Evolutionary conservation across 2,329 filamentous ascomycete species (phyloP).

Genomic region (Sclerotinia borealis): DNA sequence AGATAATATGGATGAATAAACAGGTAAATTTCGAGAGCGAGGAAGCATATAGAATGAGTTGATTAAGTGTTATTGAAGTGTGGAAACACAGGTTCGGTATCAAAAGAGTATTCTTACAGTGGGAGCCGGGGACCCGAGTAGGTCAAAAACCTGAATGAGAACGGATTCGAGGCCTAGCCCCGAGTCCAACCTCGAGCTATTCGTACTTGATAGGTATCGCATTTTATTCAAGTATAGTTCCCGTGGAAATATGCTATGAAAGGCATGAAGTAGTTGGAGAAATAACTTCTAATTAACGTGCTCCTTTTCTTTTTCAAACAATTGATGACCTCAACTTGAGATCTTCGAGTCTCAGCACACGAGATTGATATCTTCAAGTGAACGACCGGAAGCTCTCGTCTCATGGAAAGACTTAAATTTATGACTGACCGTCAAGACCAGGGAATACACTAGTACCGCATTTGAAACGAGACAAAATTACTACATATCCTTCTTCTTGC

Average conservation of each 20-base stretch:
- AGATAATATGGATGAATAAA: not conserved
- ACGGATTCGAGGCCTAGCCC: too few relatives aligned
- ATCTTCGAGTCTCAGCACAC: not conserved
- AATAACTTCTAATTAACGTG: not conserved
- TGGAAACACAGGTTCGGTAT: too few relatives aligned
- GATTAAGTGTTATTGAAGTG: too few relatives aligned
- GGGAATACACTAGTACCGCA: not conserved
- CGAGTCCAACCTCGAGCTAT: not conserved
- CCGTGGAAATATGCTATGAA: not conserved
- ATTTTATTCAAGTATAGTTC: not conserved
- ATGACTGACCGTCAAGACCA: not conserved
- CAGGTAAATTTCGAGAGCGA: not conserved
- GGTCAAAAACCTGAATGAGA: too few relatives aligned
- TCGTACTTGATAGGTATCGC: not conserved
- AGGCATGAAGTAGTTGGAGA: too few relatives aligned
- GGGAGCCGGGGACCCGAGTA: too few relatives aligned
- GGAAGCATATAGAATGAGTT: not conserved
- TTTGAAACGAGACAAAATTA: not conserved
- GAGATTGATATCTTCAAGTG: not conserved
- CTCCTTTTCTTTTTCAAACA: not conserved
- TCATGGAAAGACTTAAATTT: not conserved
- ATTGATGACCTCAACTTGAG: not conserved
- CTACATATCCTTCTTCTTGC: too few relatives aligned
- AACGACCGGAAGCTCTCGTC: too few relatives aligned
- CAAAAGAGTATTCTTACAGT: too few relatives aligned